Percentiles rank a stretch among this genome's conserved stretches.
Evolutionary conservation across 805 yeast genomes (phyloP).

Genomic region (Ogataea salicorniae): DNA sequence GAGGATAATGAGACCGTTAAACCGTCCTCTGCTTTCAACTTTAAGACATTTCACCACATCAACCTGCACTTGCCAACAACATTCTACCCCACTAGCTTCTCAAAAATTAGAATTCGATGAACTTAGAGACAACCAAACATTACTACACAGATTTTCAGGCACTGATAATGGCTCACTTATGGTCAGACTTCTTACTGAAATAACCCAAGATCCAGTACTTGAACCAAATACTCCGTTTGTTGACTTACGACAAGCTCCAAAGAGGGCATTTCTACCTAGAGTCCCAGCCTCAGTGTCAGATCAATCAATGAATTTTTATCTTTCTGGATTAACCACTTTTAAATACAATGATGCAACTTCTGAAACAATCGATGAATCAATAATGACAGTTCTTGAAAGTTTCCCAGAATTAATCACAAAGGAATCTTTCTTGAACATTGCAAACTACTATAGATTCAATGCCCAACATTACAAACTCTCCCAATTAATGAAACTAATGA

Average conservation of each 20-base stretch:
- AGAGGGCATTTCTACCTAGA: conserved; percentile 12
- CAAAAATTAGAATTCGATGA: background rate
- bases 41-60: background rate
- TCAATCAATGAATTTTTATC: conserved; percentile 12
- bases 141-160: no score
- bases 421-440: conserved; percentile 14
- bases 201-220: conserved; percentile 19
- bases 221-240: conserved; percentile 14
- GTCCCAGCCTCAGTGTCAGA: conserved; percentile 8
- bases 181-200: conserved; percentile 17
- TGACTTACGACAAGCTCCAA: conserved; percentile 19
- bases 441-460: conserved; percentile 15
- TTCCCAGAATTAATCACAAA: conserved; percentile 16
- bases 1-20: no score
- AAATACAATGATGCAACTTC: conserved; percentile 12
- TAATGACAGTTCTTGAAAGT: conserved; percentile 1
- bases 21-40: no score
- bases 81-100: background rate
- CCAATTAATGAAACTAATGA: conserved; percentile 20
- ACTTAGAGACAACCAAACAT: conserved; percentile 6
- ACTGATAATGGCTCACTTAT: conserved; percentile 2
- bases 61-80: no score
- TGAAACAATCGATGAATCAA: conserved; percentile 11
- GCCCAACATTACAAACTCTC: conserved; percentile 13
- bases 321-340: conserved; percentile 14